Percentiles rank a stretch among this genome's conserved stretches.
These are phyloP conservation scores for Kluyveromyces sp. DNA, from an alignment of 1,139 yeast genomes.

Conservation along the genomic window DNA sequence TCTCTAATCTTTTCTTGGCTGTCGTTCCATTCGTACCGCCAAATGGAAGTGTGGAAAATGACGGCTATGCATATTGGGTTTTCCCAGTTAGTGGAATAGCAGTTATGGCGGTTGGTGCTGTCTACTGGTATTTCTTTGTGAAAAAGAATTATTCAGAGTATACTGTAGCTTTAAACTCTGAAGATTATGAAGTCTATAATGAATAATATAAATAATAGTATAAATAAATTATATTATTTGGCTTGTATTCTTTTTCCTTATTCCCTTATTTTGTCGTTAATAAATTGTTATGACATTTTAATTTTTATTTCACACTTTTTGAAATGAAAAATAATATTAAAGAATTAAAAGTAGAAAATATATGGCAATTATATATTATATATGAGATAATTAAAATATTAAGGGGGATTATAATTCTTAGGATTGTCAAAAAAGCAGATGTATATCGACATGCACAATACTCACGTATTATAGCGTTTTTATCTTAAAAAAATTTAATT, in stretches of 20 bases:
- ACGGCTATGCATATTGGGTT: conserved; percentile 54
- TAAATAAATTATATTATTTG: too few species aligned
- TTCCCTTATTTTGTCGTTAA: too few species aligned
- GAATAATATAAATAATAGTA: too few species aligned
- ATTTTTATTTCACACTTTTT: too few species aligned
- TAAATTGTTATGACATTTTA: too few species aligned
- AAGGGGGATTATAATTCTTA: too few species aligned
- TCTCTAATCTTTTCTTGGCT: conserved; percentile 59
- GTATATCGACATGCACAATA: background rate
- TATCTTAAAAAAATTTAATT: background rate
- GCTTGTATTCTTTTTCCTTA: too few species aligned
- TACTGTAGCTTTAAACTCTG: background rate
- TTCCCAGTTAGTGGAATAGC: conserved; percentile 74
- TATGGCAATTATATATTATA: too few species aligned
- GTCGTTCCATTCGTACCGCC: conserved; percentile 74
- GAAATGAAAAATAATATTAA: background rate
- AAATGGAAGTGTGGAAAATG: conserved; percentile 46
- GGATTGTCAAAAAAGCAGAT: conserved; percentile 1
- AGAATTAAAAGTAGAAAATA: too few species aligned
- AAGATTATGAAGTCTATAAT: background rate
- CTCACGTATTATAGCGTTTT: too few species aligned
- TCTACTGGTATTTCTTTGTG: conserved; percentile 45
- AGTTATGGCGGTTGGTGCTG: conserved; percentile 53
- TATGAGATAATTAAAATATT: too few species aligned
- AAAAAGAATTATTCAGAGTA: conserved; percentile 1